phyloP scores from a whole-genome alignment of 2,329 filamentous ascomycete genomes.

The Xylaria sp. region DNA sequence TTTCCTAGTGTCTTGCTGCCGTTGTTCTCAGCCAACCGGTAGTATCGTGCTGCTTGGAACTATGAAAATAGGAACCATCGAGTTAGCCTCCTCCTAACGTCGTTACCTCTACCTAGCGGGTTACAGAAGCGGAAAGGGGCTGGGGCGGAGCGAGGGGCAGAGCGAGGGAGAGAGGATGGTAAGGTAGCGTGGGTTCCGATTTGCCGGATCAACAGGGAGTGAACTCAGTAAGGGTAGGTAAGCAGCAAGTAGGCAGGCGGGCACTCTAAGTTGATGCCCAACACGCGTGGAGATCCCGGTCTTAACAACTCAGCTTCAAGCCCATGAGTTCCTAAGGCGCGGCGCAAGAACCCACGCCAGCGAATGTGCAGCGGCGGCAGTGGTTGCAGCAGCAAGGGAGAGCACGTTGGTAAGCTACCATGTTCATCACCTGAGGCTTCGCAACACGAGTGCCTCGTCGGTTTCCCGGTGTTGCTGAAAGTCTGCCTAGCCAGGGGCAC shows the following conservation, averaged over 20 bases:
- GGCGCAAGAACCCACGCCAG: constrained; percentile 26
- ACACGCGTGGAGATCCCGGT: constrained; percentile 46
- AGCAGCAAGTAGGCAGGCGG: neutral
- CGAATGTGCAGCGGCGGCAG: constrained; percentile 22
- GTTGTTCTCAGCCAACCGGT: constrained; percentile 88
- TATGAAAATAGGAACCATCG: constrained; percentile 70
- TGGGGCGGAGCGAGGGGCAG: constrained; percentile 6
- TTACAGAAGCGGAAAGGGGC: constrained; percentile 8
- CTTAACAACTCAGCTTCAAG: constrained; percentile 33
- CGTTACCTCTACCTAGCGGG: constrained; percentile 30
- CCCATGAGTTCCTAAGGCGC: constrained; percentile 25
- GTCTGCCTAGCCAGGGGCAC: constrained; percentile 32
- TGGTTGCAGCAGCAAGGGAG: constrained; percentile 35
- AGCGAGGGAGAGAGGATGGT: constrained; percentile 28
- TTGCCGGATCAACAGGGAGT: constrained; percentile 41
- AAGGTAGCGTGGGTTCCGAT: constrained; percentile 45
- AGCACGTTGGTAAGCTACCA: constrained; percentile 37
- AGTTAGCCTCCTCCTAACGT: constrained; percentile 66
- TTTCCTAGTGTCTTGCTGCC: constrained; percentile 93
- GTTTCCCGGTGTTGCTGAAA: constrained; percentile 19
- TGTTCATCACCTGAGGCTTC: constrained; percentile 34
- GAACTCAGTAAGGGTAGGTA: constrained; percentile 27
- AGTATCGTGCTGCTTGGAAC: constrained; percentile 88
- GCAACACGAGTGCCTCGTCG: constrained; percentile 21
- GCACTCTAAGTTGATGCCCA: constrained; percentile 56